Evolutionary conservation across 2,329 filamentous ascomycete species (phyloP).

Genomic region (Fusarium algeriense): DNA sequence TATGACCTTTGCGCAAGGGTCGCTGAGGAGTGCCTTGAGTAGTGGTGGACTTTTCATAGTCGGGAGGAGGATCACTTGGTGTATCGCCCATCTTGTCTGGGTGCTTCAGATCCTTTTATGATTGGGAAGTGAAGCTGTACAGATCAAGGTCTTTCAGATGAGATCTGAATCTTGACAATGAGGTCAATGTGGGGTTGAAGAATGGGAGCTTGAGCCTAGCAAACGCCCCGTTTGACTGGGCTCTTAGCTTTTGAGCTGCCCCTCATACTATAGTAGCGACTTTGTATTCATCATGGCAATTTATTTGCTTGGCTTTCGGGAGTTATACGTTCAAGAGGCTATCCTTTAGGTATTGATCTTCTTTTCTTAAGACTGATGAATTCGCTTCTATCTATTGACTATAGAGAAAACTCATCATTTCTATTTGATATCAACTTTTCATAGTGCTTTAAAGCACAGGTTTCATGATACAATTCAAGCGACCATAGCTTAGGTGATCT

Average conservation of each 20-base stretch:
- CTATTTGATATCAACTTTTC: background rate
- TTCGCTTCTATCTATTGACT: background rate
- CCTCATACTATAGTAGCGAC: constrained; percentile 21
- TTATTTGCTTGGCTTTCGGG: background rate
- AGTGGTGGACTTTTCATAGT: constrained; percentile 58
- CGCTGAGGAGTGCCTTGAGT: constrained; percentile 52
- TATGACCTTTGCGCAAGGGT: constrained; percentile 62
- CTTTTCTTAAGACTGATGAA: rapidly evolving
- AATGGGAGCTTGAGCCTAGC: constrained; percentile 38
- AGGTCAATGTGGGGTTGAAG: constrained; percentile 47
- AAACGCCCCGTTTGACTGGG: constrained; percentile 39
- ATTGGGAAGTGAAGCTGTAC: constrained; percentile 22
- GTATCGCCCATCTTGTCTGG: constrained; percentile 46
- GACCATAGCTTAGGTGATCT: constrained; percentile 26
- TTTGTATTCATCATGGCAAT: constrained; percentile 26
- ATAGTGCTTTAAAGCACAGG: constrained; percentile 17
- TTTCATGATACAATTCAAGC: constrained; percentile 26
- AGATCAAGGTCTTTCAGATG: background rate
- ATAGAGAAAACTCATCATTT: background rate
- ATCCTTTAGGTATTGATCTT: rapidly evolving
- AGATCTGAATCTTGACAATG: constrained; percentile 32
- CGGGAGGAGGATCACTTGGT: constrained; percentile 59
- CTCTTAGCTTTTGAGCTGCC: constrained; percentile 28
- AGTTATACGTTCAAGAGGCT: background rate
- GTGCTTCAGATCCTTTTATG: constrained; percentile 4